Evolutionary conservation across 2,329 filamentous ascomycete genomes (phyloP).

Genomic region (Trichocomaceae sp.): DNA sequence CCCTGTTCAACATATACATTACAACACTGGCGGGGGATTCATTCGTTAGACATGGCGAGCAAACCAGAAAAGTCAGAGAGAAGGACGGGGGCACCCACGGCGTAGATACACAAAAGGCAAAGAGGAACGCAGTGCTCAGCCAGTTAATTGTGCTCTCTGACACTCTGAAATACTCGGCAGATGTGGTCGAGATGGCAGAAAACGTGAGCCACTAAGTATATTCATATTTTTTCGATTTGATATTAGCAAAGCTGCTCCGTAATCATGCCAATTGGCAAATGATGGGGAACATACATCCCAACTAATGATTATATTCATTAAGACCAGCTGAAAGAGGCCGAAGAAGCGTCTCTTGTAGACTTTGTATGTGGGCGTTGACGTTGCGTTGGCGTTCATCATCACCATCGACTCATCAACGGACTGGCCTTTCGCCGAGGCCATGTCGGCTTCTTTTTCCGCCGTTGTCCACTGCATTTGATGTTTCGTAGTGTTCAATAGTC

Average conservation of each 20-base stretch:
- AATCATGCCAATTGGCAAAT: neutral
- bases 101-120: conserved; percentile 68
- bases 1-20: conserved; percentile 69
- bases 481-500: neutral
- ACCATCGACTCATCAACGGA: neutral
- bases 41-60: neutral
- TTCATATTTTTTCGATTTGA: neutral
- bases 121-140: conserved; percentile 81
- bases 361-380: conserved; percentile 30
- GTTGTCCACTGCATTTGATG: neutral
- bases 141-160: conserved; percentile 78
- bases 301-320: conserved; percentile 87
- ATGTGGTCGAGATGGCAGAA: conserved; percentile 69
- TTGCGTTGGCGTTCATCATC: neutral
- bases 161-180: conserved; percentile 69
- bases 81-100: conserved; percentile 48
- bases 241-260: neutral
- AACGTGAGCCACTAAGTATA: conserved; percentile 78
- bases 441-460: neutral
- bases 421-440: neutral
- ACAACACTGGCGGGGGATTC: conserved; percentile 40
- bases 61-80: neutral
- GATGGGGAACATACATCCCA: conserved; percentile 70
- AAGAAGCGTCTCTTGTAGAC: conserved; percentile 87
- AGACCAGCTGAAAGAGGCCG: conserved; percentile 71